Base-by-base conservation (phyloP, 345 rosid genomes). In the Eucalyptus sideroxylon region DNA sequence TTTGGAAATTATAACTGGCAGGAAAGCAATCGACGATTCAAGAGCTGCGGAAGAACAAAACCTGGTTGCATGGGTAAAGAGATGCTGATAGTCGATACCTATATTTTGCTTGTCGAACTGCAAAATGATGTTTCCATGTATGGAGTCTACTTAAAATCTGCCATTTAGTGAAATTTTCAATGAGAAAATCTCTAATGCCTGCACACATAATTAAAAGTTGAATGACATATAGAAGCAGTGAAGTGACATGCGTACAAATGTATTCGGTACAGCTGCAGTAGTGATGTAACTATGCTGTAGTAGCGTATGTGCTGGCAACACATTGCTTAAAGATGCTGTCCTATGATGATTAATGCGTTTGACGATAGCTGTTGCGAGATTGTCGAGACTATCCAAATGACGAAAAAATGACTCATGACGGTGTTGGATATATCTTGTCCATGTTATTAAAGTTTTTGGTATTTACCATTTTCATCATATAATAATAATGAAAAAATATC, bases 21-120 rank as follows among this genome's bases (percentile, higher is more conserved):
- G 98, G 92, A 96, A 94, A 94, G 97, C 98, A 24, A 95, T 96
- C n/a, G 98, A 97, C 92, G 90, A 60, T 88, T 94, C 97, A 47
- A 95, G 93, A 91, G 92, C 94, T 77, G 91, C 92, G 0, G 98
- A 95, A 86, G 99, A 97, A 92, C 97, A 96, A 91, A 95, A 95
- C 93, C 92, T 96, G 44, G 98, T 97, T 51, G 96, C 98, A 59
- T 96, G 98, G 99, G 99, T 97, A 92, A 92, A 93, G 94, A 60
- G 83, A 88, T 56, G 17, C 47, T 67, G 11, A 56, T 31, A 31
- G 37, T 50, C 6, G 26, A 37, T 21, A 19, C 26, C 45, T 65
- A 10, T 60, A 50, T 60, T 40, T 62, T 60, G 23, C 81, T 26
- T 44, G 11, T 14, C 37, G 5, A 42, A 80, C 42, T 67, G 80